Conservation (phyloP, 495 filamentous ascomycete species). For the Pseudoneurospora amorphoporcata region DNA sequence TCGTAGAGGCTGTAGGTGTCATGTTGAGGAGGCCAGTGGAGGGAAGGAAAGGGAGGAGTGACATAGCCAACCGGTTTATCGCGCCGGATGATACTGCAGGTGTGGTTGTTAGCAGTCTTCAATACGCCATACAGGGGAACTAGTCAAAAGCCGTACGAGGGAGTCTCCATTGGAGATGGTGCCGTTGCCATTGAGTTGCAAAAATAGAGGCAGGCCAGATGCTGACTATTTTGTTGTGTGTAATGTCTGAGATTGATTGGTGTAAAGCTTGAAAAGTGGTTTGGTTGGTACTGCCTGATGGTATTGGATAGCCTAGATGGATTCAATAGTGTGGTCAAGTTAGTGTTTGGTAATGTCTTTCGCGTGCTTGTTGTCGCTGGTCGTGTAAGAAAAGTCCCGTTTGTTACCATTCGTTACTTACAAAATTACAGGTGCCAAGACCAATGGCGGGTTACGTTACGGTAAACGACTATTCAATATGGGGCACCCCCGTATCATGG, state of each 20-base stretch:
- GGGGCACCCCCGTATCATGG: not conserved
- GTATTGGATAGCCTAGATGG: not conserved
- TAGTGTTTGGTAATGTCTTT: not conserved
- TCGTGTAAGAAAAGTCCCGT: not conserved
- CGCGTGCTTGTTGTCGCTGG: not conserved
- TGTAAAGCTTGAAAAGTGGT: not conserved
- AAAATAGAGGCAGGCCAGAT: not conserved
- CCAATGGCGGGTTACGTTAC: not conserved
- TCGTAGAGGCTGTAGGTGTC: constrained; percentile 63
- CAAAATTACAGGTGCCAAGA: not conserved
- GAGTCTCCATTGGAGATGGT: constrained; percentile 4
- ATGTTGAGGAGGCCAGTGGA: constrained; percentile 59
- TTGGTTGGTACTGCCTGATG: not conserved
- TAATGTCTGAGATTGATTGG: not conserved
- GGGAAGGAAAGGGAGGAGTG: constrained; percentile 73
- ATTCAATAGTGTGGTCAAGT: not conserved
- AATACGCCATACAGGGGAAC: not conserved
- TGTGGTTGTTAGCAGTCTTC: not conserved
- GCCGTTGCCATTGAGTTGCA: not conserved
- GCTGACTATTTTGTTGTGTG: not conserved
- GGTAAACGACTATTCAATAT: not conserved
- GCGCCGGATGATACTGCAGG: constrained; percentile 10
- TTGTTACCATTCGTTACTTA: not conserved
- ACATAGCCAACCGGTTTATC: constrained; percentile 54
- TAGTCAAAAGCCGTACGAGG: constrained; percentile 7